A percentile compares a stretch with the other conserved stretches of the same genome.
phyloP scores from a whole-genome alignment of 768 basidiomycete species.

The Leucosporidium scottii region DNA sequence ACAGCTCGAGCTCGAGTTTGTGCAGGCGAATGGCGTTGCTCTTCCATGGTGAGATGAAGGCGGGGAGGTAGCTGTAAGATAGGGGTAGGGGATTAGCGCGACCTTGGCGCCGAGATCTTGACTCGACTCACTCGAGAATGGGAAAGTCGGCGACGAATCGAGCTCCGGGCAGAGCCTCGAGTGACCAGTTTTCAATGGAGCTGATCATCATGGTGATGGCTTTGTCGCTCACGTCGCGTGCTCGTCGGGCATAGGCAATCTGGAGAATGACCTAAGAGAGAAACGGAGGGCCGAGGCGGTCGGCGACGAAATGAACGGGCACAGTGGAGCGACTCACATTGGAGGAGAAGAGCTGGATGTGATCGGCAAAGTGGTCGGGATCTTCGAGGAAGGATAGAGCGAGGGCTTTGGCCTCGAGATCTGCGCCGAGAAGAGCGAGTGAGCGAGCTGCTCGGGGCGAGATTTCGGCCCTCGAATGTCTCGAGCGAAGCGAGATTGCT shows the following conservation, averaged over 20 bases:
- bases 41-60: slow-evolving; percentile 18
- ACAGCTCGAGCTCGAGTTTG: slow-evolving; percentile 4
- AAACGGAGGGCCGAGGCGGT: neutral
- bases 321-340: neutral
- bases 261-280: neutral
- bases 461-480: too few species aligned
- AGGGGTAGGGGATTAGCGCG: too few species aligned
- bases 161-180: slow-evolving; percentile 7
- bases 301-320: too few species aligned
- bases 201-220: neutral
- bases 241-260: neutral
- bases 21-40: neutral
- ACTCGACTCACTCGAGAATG: neutral
- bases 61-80: slow-evolving; percentile 3
- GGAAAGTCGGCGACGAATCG: slow-evolving; percentile 4
- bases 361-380: neutral
- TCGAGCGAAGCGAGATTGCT: too few species aligned
- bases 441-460: too few species aligned
- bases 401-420: neutral
- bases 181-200: neutral
- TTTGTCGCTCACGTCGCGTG: neutral
- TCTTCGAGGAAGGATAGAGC: neutral
- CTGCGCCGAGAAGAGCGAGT: too few species aligned
- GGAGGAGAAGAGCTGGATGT: slow-evolving; percentile 2
- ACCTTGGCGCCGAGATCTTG: neutral